Percentiles rank a stretch among this genome's conserved stretches.
These are phyloP conservation scores for Populus tremula DNA, from an alignment of 345 rosid genomes.

Conservation along the genomic window DNA sequence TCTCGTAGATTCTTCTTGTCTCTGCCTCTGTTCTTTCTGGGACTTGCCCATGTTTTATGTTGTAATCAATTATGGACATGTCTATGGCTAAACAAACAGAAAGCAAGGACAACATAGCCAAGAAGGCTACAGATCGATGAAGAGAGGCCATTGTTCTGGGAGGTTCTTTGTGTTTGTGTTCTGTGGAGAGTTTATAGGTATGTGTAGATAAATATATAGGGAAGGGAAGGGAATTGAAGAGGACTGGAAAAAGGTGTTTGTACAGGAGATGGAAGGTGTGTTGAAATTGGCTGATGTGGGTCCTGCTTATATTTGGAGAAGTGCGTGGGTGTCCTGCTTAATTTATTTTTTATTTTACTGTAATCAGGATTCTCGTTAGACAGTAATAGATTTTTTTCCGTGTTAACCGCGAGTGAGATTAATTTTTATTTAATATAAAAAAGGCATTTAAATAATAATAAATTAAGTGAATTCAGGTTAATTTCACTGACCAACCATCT, in stretches of 20 bases:
- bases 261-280: not conserved
- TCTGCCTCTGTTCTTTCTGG: constrained; percentile 28
- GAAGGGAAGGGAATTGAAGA: not conserved
- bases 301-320: constrained; percentile 3
- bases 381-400: too few species aligned
- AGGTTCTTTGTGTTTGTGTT: not conserved
- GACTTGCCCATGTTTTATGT: constrained; percentile 23
- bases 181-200: not conserved
- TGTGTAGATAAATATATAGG: not conserved
- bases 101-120: not conserved
- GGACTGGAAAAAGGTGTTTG: not conserved
- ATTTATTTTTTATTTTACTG: not conserved
- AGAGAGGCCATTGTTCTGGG: constrained; percentile 1
- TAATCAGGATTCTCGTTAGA: not conserved
- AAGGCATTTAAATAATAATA: too few species aligned
- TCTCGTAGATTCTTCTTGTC: constrained; percentile 39
- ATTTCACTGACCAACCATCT: too few species aligned
- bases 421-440: too few species aligned
- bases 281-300: constrained; percentile 5
- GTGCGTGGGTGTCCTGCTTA: not conserved
- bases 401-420: too few species aligned
- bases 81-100: constrained; percentile 33
- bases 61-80: constrained; percentile 54
- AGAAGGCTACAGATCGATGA: not conserved
- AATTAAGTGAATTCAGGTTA: too few species aligned